A percentile compares a stretch with the other conserved stretches of the same genome.
These are phyloP conservation scores for Oryza australiensis DNA, from an alignment of 176 grass and related monocot genomes.

Conservation along the genomic window DNA sequence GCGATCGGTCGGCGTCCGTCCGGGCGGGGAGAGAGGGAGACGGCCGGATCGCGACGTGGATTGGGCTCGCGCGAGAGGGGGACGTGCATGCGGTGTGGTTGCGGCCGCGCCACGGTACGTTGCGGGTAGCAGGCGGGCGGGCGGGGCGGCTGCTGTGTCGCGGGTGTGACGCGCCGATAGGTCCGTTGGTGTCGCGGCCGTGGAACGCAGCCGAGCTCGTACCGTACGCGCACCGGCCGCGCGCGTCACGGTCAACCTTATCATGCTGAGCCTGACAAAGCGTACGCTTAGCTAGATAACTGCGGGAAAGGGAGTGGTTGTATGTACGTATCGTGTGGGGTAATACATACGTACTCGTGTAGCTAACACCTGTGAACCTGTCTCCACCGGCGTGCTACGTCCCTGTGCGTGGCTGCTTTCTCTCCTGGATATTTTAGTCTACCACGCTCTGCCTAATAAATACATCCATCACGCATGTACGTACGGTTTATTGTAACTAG, in stretches of 20 bases:
- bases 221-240: neutral
- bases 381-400: neutral
- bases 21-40: neutral
- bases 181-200: neutral
- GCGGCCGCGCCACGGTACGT: neutral
- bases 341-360: neutral
- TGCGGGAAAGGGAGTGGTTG: neutral
- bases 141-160: neutral
- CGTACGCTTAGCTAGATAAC: neutral
- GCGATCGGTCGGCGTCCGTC: neutral
- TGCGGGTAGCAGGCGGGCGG: too few species aligned
- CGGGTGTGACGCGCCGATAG: neutral
- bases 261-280: neutral
- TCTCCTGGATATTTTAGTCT: neutral
- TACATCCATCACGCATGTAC: neutral
- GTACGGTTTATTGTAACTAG: too few species aligned
- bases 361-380: neutral
- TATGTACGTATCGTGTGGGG: too few species aligned
- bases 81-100: neutral
- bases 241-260: slow-evolving; percentile 20
- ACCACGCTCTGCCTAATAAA: neutral
- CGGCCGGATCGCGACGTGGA: neutral
- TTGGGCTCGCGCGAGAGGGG: neutral
- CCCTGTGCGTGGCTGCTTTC: neutral
- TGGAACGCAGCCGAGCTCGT: neutral